Conservation (phyloP, 352 stramenopile genomes). For the Pythium dissotocum region DNA sequence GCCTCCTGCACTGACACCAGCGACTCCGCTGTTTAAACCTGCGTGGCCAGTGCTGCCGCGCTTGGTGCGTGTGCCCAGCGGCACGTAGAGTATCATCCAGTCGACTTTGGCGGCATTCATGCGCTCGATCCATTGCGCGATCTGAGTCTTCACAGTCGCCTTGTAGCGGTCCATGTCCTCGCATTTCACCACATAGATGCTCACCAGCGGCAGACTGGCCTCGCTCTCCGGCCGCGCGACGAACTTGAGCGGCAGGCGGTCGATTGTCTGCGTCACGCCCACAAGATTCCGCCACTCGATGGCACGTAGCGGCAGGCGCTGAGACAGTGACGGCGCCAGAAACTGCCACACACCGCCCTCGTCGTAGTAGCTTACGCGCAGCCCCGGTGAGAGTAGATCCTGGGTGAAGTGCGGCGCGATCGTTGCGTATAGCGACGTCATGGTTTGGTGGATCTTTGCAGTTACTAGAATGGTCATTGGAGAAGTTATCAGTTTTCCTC, state of each 20-base stretch:
- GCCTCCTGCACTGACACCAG: not conserved
- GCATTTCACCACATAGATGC: slow-evolving; percentile 83
- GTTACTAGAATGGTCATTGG: no score
- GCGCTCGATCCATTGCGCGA: slow-evolving; percentile 64
- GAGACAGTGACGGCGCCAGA: slow-evolving; percentile 55
- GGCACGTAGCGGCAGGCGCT: slow-evolving; percentile 64
- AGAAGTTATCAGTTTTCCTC: no score
- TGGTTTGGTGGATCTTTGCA: slow-evolving; percentile 14
- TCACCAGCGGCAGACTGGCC: slow-evolving; percentile 46
- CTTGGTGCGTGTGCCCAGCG: slow-evolving; percentile 70
- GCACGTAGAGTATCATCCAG: slow-evolving; percentile 86
- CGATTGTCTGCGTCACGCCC: slow-evolving; percentile 69
- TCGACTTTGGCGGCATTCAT: slow-evolving; percentile 71
- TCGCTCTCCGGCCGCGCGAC: slow-evolving; percentile 27
- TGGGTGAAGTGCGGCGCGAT: slow-evolving; percentile 73
- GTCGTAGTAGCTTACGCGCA: slow-evolving; percentile 72
- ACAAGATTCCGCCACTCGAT: slow-evolving; percentile 87
- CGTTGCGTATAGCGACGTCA: slow-evolving; percentile 72
- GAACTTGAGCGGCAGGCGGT: slow-evolving; percentile 64
- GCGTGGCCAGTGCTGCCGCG: slow-evolving; percentile 23
- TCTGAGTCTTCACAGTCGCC: slow-evolving; percentile 39
- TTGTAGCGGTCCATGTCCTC: slow-evolving; percentile 83
- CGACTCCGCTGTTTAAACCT: slow-evolving; percentile 1
- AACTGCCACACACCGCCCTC: slow-evolving; percentile 84
- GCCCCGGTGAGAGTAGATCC: slow-evolving; percentile 57